A percentile compares a stretch with the other conserved stretches of the same genome.
These are phyloP conservation scores for Prunus salicina DNA, from an alignment of 306 rosid species.

Conservation along the genomic window DNA sequence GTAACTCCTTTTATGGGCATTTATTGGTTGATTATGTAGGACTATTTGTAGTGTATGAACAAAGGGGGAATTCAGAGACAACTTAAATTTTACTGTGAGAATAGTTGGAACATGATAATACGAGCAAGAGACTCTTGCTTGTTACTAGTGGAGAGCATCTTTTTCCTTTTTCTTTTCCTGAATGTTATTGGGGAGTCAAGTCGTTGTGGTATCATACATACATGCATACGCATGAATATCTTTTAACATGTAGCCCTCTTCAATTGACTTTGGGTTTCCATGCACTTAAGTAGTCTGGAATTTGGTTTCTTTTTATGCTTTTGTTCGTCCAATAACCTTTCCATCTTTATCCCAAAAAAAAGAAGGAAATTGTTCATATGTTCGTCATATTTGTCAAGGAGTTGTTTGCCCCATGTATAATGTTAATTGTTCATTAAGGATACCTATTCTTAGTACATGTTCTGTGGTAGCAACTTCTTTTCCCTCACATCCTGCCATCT, in stretches of 20 bases:
- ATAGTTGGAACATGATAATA: background rate
- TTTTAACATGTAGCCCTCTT: background rate
- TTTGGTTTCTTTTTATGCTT: background rate
- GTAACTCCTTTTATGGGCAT: constrained; percentile 32
- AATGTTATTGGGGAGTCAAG: background rate
- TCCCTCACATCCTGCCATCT: constrained; percentile 22
- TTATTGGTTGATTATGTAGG: constrained; percentile 13
- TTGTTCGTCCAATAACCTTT: background rate
- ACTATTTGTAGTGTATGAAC: background rate
- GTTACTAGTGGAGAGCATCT: background rate
- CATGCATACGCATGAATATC: background rate
- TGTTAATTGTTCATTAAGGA: background rate
- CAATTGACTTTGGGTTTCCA: background rate
- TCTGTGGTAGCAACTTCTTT: constrained; percentile 28
- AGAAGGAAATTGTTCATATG: background rate
- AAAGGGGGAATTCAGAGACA: background rate
- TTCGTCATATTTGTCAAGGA: background rate
- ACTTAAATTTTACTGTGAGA: background rate
- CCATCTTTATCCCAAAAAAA: background rate
- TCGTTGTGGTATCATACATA: background rate
- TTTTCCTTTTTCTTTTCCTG: background rate
- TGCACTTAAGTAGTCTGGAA: background rate
- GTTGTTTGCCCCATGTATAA: background rate
- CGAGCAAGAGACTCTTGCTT: background rate
- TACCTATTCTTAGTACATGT: constrained; percentile 6